phyloP scores from a whole-genome alignment of 345 rosid species.

The Populus alba region DNA sequence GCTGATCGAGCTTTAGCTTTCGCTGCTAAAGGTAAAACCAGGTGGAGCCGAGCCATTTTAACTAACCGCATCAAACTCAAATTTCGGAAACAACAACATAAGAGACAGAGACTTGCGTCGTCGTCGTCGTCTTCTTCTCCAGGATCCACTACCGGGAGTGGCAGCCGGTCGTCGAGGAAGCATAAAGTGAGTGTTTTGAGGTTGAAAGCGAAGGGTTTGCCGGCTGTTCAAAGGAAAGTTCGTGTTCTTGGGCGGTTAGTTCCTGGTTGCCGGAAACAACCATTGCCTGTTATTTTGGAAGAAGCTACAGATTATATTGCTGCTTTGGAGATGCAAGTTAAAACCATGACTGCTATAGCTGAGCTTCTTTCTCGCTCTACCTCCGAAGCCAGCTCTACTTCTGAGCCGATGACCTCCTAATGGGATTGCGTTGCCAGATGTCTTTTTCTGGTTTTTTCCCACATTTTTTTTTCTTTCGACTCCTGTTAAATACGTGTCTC shows the following conservation, averaged over 20 bases:
- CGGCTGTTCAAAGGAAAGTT: conserved; percentile 79
- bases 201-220: conserved; percentile 57
- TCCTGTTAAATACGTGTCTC: conserved; percentile 31
- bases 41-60: conserved; percentile 95
- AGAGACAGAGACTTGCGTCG: conserved; percentile 41
- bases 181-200: conserved; percentile 59
- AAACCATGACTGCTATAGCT: conserved; percentile 80
- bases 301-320: conserved; percentile 93
- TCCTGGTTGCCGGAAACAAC: conserved; percentile 95
- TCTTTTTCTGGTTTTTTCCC: conserved; percentile 6
- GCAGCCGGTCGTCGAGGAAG: conserved; percentile 52
- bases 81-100: conserved; percentile 58
- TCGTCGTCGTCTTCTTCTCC: conserved; percentile 22
- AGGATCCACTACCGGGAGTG: conserved; percentile 17
- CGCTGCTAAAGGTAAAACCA: conserved; percentile 74
- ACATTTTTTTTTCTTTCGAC: neutral
- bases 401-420: conserved; percentile 21
- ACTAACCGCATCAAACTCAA: conserved; percentile 68
- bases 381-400: conserved; percentile 32
- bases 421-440: conserved; percentile 19
- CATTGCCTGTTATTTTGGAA: conserved; percentile 83
- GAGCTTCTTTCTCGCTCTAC: conserved; percentile 47
- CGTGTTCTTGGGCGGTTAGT: conserved; percentile 83
- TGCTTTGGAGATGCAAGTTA: conserved; percentile 96
- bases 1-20: conserved; percentile 80